phyloP scores from a whole-genome alignment of 2,329 filamentous ascomycete genomes.

The Alternaria infectoria region DNA sequence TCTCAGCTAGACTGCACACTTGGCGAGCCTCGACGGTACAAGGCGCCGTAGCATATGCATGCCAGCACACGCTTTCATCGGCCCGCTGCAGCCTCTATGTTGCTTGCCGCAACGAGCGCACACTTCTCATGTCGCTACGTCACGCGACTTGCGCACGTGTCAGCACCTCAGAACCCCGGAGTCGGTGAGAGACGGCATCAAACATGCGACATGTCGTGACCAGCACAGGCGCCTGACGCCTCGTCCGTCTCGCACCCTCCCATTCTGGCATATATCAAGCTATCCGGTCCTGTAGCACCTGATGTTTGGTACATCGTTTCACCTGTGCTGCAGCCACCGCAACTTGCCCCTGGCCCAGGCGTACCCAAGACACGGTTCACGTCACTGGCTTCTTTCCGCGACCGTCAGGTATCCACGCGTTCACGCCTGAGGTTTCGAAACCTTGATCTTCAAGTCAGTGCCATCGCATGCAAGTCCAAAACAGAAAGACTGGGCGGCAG shows the following conservation, averaged over 20 bases:
- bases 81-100: not conserved
- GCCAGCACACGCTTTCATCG: slow-evolving; percentile 13
- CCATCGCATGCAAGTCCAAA: not conserved
- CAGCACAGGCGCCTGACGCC: not conserved
- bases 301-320: slow-evolving; percentile 16
- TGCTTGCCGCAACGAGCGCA: not conserved
- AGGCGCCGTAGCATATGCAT: slow-evolving; percentile 16
- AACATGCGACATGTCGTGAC: not conserved
- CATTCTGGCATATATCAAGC: slow-evolving; percentile 2
- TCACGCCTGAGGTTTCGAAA: slow-evolving; percentile 29
- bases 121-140: slow-evolving; percentile 7
- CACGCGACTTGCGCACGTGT: slow-evolving; percentile 19
- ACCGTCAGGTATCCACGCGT: slow-evolving; percentile 10
- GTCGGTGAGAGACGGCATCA: slow-evolving; percentile 1
- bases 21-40: slow-evolving; percentile 11
- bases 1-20: slow-evolving; percentile 18
- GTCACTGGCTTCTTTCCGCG: not conserved
- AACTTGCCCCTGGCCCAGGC: slow-evolving; percentile 13
- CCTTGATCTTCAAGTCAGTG: slow-evolving; percentile 1
- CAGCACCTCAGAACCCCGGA: not conserved
- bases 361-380: slow-evolving; percentile 7
- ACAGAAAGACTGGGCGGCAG: not conserved
- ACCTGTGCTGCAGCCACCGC: not conserved
- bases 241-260: not conserved
- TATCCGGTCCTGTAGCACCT: slow-evolving; percentile 2